Base-by-base conservation (phyloP, 257 asterid species). In the Solanum clarkiae region DNA sequence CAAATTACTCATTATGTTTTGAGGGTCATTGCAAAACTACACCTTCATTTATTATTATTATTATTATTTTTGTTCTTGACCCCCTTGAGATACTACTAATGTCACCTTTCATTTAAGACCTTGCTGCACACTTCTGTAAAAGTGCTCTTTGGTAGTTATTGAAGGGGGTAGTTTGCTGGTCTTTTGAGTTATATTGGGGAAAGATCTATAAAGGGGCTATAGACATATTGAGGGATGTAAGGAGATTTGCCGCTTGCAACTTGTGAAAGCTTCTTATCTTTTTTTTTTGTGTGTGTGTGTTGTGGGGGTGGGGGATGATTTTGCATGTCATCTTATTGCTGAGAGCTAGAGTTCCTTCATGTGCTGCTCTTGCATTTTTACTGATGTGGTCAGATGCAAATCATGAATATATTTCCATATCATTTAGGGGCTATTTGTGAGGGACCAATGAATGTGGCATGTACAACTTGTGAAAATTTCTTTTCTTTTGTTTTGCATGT, bases 391-490 rank as follows among this genome's bases (percentile, higher is more conserved):
- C 15, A n/a, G 26, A 53, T 47, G 63, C 47, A 77, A 49, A 70
- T 88, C 69, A 84, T 84, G 47, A 56, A 83, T 86, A 69, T 57
- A 70, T 65, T 82, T 15, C 84, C 82, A 86, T 86, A 24, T 87
- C 87, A 71, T 86, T 72, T 83, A 95, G 97, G 91, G 92, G 86
- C 84, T 93, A 86, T 89, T 94, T 80, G 47, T 65, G 42, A 95
- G 91, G 93, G 94, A 91, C 87, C 68, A 60, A 60, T 22, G 68
- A n/a, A 22, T 60, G 40, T 2, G 84, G 92, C 89, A 84, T 84
- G 44, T 68, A 89, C 77, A 68, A 5, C 47, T 68, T 36, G 51
- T 36, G 79, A 10, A 70, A 70, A 15, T 26, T 70, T 70, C 79
- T 70, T 70, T 17, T 70, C 53, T 29, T 29, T 40, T 70, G 51